phyloP scores from a whole-genome alignment of 148 eudicot species.

The Silene uniflora region DNA sequence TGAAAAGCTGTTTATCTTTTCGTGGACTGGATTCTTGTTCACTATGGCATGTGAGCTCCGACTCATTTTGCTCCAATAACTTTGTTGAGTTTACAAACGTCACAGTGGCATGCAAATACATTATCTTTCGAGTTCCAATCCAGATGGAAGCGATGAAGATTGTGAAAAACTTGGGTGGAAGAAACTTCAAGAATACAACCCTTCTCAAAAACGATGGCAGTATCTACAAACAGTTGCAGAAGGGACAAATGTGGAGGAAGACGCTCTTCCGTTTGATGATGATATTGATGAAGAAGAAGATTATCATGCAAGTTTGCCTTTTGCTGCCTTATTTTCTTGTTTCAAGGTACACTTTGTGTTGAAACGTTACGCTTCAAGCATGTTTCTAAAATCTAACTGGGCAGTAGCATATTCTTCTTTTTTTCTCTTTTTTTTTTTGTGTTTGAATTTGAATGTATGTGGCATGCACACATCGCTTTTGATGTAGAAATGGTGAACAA shows the following conservation, averaged over 20 bases:
- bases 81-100: conserved; percentile 5
- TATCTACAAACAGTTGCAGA: conserved; percentile 55
- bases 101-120: conserved; percentile 87
- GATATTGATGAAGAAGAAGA: conserved; percentile 68
- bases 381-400: background rate
- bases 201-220: conserved; percentile 69
- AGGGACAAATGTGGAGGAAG: conserved; percentile 46
- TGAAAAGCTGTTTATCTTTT: background rate
- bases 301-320: conserved; percentile 88
- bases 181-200: conserved; percentile 70
- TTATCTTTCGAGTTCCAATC: conserved; percentile 71
- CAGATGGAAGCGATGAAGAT: conserved; percentile 64
- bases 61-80: background rate
- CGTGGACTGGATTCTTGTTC: background rate
- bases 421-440: background rate
- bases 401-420: background rate
- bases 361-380: background rate
- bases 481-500: background rate
- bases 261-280: conserved; percentile 50
- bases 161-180: conserved; percentile 91
- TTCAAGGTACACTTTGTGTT: conserved; percentile 54
- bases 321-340: conserved; percentile 89
- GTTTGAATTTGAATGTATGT: background rate
- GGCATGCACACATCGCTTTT: background rate
- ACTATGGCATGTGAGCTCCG: conserved; percentile 48